These are phyloP conservation scores for Lyophyllum shimeji DNA, from an alignment of 768 basidiomycete genomes.

Conservation along the genomic window DNA sequence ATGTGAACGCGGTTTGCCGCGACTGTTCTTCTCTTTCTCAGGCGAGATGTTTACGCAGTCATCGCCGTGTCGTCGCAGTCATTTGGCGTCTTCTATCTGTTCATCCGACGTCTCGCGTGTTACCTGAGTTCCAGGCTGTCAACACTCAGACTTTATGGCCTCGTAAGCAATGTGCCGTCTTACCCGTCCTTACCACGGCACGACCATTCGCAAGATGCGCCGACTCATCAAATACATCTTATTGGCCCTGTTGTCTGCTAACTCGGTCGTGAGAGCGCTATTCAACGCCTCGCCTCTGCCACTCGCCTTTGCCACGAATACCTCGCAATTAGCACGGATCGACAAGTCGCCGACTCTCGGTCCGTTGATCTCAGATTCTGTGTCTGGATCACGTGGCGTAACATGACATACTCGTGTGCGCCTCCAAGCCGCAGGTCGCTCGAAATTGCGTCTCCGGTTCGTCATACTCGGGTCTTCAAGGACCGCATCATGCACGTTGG, in stretches of 20 bases:
- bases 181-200: not conserved
- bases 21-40: not conserved
- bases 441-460: not conserved
- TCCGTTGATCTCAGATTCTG: not conserved
- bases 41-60: not conserved
- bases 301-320: not conserved
- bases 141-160: not conserved
- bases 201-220: not conserved
- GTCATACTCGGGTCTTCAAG: constrained; percentile 1
- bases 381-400: not conserved
- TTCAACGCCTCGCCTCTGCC: not conserved
- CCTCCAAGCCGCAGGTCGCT: not conserved
- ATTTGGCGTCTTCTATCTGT: not conserved
- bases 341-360: not conserved
- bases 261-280: not conserved
- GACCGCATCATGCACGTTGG: not conserved
- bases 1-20: not conserved
- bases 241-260: not conserved
- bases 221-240: not conserved
- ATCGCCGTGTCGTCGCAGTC: not conserved
- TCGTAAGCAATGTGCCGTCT: constrained; percentile 2
- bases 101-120: not conserved
- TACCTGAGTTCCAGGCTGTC: not conserved
- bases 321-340: constrained; percentile 3
- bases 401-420: not conserved